Conservation (phyloP, 2,329 filamentous ascomycete species). For the Elsinoe perseae region DNA sequence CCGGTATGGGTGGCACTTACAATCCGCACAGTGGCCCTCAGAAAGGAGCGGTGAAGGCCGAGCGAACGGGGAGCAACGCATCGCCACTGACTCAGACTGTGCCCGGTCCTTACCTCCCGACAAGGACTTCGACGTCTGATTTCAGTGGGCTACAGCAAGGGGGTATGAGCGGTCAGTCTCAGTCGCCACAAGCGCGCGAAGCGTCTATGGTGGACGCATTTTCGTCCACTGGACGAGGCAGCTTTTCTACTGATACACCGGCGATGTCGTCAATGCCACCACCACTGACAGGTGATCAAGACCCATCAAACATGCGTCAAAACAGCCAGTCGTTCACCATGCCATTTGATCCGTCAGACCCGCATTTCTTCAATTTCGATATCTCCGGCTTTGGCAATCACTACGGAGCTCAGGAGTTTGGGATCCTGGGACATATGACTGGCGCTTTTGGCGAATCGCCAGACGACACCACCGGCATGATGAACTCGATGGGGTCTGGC, state of each 20-base stretch:
- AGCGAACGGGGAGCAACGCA: not conserved
- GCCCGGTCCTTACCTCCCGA: conserved; percentile 12
- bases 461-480: conserved; percentile 23
- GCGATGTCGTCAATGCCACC: conserved; percentile 40
- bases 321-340: conserved; percentile 41
- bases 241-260: conserved; percentile 29
- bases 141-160: conserved; percentile 17
- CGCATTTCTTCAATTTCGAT: conserved; percentile 91
- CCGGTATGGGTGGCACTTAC: conserved; percentile 69
- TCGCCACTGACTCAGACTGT: conserved; percentile 22
- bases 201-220: conserved; percentile 45
- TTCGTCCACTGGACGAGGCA: conserved; percentile 34
- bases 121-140: conserved; percentile 9
- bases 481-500: conserved; percentile 29
- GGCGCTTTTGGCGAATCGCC: conserved; percentile 47
- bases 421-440: conserved; percentile 96
- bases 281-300: conserved; percentile 25
- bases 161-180: conserved; percentile 25
- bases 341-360: conserved; percentile 81
- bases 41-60: conserved; percentile 24
- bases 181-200: conserved; percentile 38
- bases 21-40: conserved; percentile 33
- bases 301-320: conserved; percentile 24
- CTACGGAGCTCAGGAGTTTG: conserved; percentile 91
- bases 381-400: conserved; percentile 92